These are phyloP conservation scores for Podaxis pistillaris DNA, from an alignment of 768 basidiomycete species.

Conservation along the genomic window DNA sequence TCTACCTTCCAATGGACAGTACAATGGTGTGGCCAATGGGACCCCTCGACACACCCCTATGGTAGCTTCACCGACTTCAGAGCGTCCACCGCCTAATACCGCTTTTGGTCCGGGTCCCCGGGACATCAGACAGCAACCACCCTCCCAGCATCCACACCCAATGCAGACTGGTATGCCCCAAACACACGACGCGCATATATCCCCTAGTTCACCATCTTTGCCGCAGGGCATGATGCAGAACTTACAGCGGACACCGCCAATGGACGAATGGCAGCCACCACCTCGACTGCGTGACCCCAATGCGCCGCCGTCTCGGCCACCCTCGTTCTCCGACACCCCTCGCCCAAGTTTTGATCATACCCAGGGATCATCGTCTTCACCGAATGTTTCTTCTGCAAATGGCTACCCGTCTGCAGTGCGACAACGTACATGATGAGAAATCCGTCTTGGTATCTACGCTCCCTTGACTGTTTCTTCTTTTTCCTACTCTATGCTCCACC, in stretches of 20 bases:
- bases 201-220: conserved; percentile 44
- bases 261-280: conserved; percentile 44
- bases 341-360: conserved; percentile 43
- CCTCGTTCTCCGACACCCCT: conserved; percentile 48
- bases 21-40: conserved; percentile 39
- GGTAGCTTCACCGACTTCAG: conserved; percentile 36
- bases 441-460: not conserved
- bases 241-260: conserved; percentile 26
- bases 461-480: not conserved
- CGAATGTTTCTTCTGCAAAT: conserved; percentile 39
- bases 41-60: conserved; percentile 36
- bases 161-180: conserved; percentile 39
- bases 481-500: not conserved
- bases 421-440: conserved; percentile 40
- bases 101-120: conserved; percentile 38
- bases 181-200: conserved; percentile 31
- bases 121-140: conserved; percentile 29
- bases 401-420: conserved; percentile 42
- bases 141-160: conserved; percentile 26
- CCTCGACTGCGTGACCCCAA: conserved; percentile 39
- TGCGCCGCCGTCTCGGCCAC: conserved; percentile 40
- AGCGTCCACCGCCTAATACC: conserved; percentile 43
- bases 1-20: conserved; percentile 31
- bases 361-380: conserved; percentile 22
- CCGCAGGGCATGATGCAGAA: conserved; percentile 49